Evolutionary conservation across 805 yeast species (phyloP).

Genomic region (Candida dajiaensis): DNA sequence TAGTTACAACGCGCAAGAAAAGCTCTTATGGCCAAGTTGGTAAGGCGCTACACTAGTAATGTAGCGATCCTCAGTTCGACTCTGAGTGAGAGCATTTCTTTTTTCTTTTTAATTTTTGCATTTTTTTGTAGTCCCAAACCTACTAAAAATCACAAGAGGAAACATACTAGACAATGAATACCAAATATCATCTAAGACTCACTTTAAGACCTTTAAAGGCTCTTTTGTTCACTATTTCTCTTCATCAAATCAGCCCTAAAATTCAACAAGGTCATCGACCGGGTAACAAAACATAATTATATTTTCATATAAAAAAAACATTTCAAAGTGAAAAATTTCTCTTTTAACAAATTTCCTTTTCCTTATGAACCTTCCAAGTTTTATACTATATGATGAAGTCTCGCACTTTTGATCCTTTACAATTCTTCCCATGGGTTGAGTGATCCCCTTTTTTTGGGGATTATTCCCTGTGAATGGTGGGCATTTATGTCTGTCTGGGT

Average conservation of each 20-base stretch:
- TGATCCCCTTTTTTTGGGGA: slow-evolving; percentile 8
- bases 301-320: background rate
- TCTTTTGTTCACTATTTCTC: background rate
- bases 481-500: slow-evolving; percentile 19
- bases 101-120: slow-evolving; percentile 4
- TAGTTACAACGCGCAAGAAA: no score
- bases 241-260: background rate
- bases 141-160: no score
- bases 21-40: slow-evolving; percentile 58
- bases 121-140: background rate
- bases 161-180: no score
- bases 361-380: slow-evolving; percentile 27
- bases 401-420: slow-evolving; percentile 21
- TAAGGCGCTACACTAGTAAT: slow-evolving; percentile 83
- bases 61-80: slow-evolving; percentile 77
- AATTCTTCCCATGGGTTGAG: slow-evolving; percentile 25
- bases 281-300: background rate
- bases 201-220: no score
- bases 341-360: no score
- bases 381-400: slow-evolving; percentile 29
- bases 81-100: slow-evolving; percentile 57
- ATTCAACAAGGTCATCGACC: background rate
- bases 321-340: background rate
- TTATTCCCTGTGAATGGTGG: slow-evolving; percentile 17
- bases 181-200: no score